Percentiles rank a stretch among this genome's conserved stretches.
phyloP scores from a whole-genome alignment of 208 protist genomes.

The Hexamita inflata region DNA sequence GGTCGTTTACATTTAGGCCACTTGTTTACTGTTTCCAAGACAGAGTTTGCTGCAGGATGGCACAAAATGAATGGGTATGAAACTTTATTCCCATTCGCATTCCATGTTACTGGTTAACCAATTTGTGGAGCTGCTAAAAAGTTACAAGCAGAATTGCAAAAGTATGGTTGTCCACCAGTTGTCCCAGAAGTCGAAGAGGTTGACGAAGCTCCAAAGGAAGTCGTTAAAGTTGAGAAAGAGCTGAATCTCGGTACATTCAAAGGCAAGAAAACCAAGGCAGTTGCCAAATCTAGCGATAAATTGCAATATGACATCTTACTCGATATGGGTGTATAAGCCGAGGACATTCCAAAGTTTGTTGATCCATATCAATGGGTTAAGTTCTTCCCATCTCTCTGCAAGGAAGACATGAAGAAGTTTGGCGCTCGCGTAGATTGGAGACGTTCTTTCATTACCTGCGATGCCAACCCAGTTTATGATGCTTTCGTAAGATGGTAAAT shows the following conservation, averaged over 20 bases:
- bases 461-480: slow-evolving; percentile 96
- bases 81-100: slow-evolving; percentile 96
- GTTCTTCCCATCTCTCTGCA: slow-evolving; percentile 89
- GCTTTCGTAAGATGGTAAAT: slow-evolving; percentile 93
- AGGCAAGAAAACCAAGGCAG: slow-evolving; percentile 49
- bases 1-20: slow-evolving; percentile 90
- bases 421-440: slow-evolving; percentile 80
- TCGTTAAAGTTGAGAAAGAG: not conserved
- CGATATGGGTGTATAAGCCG: slow-evolving; percentile 71
- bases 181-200: slow-evolving; percentile 47
- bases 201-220: not conserved
- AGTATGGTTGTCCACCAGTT: slow-evolving; percentile 62
- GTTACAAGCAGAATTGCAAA: slow-evolving; percentile 64
- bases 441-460: slow-evolving; percentile 96
- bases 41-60: slow-evolving; percentile 90
- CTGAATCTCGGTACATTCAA: not conserved
- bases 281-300: slow-evolving; percentile 55
- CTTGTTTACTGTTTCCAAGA: slow-evolving; percentile 92
- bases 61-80: slow-evolving; percentile 83
- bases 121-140: slow-evolving; percentile 95
- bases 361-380: slow-evolving; percentile 89
- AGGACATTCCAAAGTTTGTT: slow-evolving; percentile 86
- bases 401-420: slow-evolving; percentile 67
- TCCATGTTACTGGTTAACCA: slow-evolving; percentile 99
- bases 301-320: slow-evolving; percentile 86